A percentile compares a stretch with the other conserved stretches of the same genome.
phyloP scores from a whole-genome alignment of 1,284 basidiomycete genomes.

The Puccinia coronata region DNA sequence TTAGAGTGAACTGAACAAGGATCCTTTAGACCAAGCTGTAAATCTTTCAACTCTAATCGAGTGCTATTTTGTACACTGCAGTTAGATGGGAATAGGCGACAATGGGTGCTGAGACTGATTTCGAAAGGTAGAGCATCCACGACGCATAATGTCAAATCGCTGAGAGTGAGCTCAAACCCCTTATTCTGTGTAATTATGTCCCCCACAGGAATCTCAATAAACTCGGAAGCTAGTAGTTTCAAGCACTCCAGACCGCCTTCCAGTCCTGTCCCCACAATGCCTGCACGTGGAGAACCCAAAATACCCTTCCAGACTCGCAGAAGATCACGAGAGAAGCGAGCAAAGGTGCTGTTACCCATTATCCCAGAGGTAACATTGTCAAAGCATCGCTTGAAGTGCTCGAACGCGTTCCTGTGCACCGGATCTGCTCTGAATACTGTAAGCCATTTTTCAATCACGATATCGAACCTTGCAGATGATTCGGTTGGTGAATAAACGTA shows the following conservation, averaged over 20 bases:
- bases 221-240: slow-evolving; percentile 11
- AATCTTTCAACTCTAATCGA: slow-evolving; percentile 21
- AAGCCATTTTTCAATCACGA: slow-evolving; percentile 31
- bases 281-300: slow-evolving; percentile 25
- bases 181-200: background rate
- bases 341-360: slow-evolving; percentile 44
- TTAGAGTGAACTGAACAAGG: background rate
- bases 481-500: slow-evolving; percentile 45
- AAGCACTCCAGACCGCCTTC: slow-evolving; percentile 40
- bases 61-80: slow-evolving; percentile 34
- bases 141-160: slow-evolving; percentile 2
- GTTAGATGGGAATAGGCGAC: slow-evolving; percentile 23
- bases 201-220: slow-evolving; percentile 28
- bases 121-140: slow-evolving; percentile 27
- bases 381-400: slow-evolving; percentile 24
- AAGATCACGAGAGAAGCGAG: slow-evolving; percentile 45
- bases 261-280: slow-evolving; percentile 28
- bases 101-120: slow-evolving; percentile 43
- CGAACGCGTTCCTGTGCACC: slow-evolving; percentile 21
- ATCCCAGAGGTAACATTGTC: slow-evolving; percentile 32
- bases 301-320: slow-evolving; percentile 43
- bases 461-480: slow-evolving; percentile 14
- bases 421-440: slow-evolving; percentile 6
- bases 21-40: slow-evolving; percentile 21
- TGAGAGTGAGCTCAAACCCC: background rate